Conservation (phyloP, 2,329 filamentous ascomycete species). For the Penicillium oxalicum region DNA sequence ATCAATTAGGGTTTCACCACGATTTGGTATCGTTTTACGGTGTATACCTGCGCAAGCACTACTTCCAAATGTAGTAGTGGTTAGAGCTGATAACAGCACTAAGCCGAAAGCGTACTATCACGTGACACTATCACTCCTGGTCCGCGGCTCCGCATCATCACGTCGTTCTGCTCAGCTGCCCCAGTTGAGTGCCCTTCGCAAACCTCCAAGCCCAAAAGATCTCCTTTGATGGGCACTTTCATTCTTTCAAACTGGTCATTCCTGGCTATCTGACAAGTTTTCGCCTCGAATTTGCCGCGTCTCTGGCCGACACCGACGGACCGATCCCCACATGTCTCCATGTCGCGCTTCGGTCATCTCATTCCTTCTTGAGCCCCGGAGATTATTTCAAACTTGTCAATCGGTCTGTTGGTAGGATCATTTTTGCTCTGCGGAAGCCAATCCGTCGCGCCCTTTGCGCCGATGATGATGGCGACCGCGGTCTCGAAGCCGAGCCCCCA, state of each 20-base stretch:
- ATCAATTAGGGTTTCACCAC: too few relatives aligned
- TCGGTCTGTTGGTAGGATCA: conserved; percentile 23
- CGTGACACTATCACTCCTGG: conserved; percentile 24
- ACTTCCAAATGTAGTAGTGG: too few relatives aligned
- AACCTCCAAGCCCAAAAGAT: conserved; percentile 19
- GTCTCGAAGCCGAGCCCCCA: conserved; percentile 41
- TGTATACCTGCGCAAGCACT: too few relatives aligned
- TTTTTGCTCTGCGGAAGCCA: conserved; percentile 12
- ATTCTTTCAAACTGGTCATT: conserved; percentile 18
- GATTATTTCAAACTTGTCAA: conserved; percentile 24
- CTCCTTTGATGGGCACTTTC: conserved; percentile 22
- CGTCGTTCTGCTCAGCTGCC: conserved; percentile 29
- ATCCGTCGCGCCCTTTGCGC: conserved; percentile 16
- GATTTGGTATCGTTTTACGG: too few relatives aligned
- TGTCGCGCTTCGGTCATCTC: conserved; percentile 35
- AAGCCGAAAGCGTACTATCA: conserved; percentile 17
- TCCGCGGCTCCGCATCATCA: conserved; percentile 37
- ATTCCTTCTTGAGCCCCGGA: conserved; percentile 33
- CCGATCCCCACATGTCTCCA: conserved; percentile 41
- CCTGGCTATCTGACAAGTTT: conserved; percentile 14
- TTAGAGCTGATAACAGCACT: conserved; percentile 1
- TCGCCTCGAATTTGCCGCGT: conserved; percentile 21
- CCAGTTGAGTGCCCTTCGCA: conserved; percentile 17
- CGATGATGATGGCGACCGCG: conserved; percentile 39
- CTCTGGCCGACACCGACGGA: conserved; percentile 28